Evolutionary conservation across 2,329 filamentous ascomycete species (phyloP).

Genomic region (Colletotrichum paranaense): DNA sequence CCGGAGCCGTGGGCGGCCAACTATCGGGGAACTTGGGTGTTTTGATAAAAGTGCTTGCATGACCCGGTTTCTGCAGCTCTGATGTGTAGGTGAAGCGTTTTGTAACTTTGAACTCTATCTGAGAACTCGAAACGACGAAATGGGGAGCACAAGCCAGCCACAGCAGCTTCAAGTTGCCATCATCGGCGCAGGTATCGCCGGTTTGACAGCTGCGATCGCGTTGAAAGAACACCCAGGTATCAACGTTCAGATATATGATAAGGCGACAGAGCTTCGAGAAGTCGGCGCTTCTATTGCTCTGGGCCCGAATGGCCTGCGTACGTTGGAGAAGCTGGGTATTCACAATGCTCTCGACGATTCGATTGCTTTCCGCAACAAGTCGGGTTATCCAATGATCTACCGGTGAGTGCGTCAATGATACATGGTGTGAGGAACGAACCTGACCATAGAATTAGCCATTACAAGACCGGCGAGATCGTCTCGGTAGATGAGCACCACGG

Average conservation of each 20-base stretch:
- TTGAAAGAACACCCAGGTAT: constrained; percentile 53
- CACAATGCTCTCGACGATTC: constrained; percentile 54
- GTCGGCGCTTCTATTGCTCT: constrained; percentile 61
- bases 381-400: constrained; percentile 57
- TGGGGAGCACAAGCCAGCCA: neutral
- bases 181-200: constrained; percentile 62
- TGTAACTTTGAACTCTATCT: neutral
- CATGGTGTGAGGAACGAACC: too few relatives aligned
- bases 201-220: constrained; percentile 59
- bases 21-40: neutral
- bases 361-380: constrained; percentile 53
- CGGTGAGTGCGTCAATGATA: constrained; percentile 41
- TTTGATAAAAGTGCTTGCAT: constrained; percentile 13
- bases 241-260: constrained; percentile 61
- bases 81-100: neutral
- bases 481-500: constrained; percentile 55
- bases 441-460: constrained; percentile 44
- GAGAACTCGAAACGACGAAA: neutral
- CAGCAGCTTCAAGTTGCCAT: constrained; percentile 54
- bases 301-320: constrained; percentile 64
- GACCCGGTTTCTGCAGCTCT: neutral
- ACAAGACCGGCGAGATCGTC: constrained; percentile 56
- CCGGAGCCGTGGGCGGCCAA: constrained; percentile 1
- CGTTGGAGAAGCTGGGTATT: constrained; percentile 61
- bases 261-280: constrained; percentile 56